Base-by-base conservation (phyloP, 2,329 filamentous ascomycete genomes). In the Pseudogymnoascus sp. region DNA sequence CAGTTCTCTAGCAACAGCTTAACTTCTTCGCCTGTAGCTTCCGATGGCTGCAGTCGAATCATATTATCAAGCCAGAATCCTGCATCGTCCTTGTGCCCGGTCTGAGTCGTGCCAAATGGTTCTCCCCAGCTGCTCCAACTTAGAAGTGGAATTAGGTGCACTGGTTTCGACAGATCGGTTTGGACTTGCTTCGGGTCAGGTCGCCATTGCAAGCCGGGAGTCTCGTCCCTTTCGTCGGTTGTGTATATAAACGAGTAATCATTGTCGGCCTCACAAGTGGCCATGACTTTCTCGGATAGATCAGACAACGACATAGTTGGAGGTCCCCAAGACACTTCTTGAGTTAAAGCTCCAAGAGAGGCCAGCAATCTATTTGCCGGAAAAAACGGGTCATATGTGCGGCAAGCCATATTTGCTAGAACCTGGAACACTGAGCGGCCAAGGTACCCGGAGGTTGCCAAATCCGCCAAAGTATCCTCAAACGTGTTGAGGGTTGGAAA, bases 321-420 rank as follows among this genome's bases (percentile, higher is more conserved):
- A 10, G 63, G 47, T 11, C 59, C 63, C 66, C 65, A 67, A 11
- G 64, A 63, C 3, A 61, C 63, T 21, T 66, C 54, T 18, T 59
- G 60, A n/a, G 66, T 67, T 61, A 67, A 57, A 14, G 65, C 65
- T 10, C 63, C 66, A 6, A 66, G 51, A 18, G 63, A 62, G 14
- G 66, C 66, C 14, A 67, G 40, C 1, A 67, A 34, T 18, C 65
- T 61, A n/a, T 66, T 67, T 3, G 63, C 57, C 7, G 65, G 65
- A 26, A 60, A 65, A 14, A 64, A 34, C 2, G 31, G 29, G 37
- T 66, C 63, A 23, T 65, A 64, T 18, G 34, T 60, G 5, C 65
- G 65, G 39, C 61, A 40, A 4, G 61, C 64, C 23, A 66, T 65
- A 36, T 65, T 66, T 26, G 65, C 62, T 12, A 67, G 59, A 3